Conservation (phyloP, 164 flowering plant genomes). For the Vitis rotundifolia region DNA sequence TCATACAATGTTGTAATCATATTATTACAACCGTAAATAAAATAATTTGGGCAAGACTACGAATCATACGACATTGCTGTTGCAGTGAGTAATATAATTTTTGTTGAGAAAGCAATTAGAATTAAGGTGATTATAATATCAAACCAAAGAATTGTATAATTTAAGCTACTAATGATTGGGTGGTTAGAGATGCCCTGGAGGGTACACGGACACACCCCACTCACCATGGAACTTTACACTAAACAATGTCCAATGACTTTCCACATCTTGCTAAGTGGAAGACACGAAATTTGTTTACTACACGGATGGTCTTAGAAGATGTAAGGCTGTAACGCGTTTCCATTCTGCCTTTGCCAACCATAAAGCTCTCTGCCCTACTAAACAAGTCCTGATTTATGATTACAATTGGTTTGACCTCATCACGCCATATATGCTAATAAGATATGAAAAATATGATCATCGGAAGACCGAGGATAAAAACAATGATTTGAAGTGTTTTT, state of each 20-base stretch:
- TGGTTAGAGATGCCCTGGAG: slow-evolving; percentile 16
- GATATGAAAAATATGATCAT: too few species aligned
- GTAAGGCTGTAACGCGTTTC: slow-evolving; percentile 13
- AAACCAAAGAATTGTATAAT: background rate
- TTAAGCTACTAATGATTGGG: slow-evolving; percentile 20
- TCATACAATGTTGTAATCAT: background rate
- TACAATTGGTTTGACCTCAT: too few species aligned
- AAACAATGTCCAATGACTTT: background rate
- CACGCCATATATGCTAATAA: too few species aligned
- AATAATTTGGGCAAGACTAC: too few species aligned
- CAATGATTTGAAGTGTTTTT: too few species aligned
- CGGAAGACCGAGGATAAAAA: too few species aligned
- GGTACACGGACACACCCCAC: background rate
- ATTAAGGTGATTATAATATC: too few species aligned
- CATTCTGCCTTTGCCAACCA: slow-evolving; percentile 20
- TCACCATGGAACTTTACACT: too few species aligned
- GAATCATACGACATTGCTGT: too few species aligned
- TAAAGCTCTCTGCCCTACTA: background rate
- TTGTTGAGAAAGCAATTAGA: too few species aligned
- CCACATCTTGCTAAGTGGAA: slow-evolving; percentile 7
- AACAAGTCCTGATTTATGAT: too few species aligned
- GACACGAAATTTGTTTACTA: slow-evolving; percentile 12
- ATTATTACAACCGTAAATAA: background rate
- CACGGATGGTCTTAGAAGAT: background rate
- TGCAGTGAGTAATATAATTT: too few species aligned